These are phyloP conservation scores for Sporisorium sorghi DNA, from an alignment of 1,284 basidiomycete genomes.

Conservation along the genomic window DNA sequence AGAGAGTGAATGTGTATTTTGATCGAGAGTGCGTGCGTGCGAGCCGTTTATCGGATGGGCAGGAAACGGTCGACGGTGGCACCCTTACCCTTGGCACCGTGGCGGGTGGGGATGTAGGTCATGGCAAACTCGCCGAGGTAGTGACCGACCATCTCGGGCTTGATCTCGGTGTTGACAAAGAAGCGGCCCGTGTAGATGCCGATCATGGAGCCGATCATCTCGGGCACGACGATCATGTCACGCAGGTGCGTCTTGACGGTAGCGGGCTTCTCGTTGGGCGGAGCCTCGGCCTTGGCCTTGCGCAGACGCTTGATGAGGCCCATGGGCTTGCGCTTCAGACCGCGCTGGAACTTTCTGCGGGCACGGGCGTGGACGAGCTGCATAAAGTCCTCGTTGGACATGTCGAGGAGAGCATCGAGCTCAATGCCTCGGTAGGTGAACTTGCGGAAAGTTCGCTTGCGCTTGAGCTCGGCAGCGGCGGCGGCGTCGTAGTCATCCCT, in stretches of 20 bases:
- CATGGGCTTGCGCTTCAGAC: constrained; percentile 97
- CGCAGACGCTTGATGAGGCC: constrained; percentile 99
- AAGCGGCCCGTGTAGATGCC: constrained; percentile 88
- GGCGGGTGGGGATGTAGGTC: constrained; percentile 98
- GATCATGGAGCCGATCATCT: constrained; percentile 81
- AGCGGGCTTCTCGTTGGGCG: constrained; percentile 96
- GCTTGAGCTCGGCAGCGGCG: constrained; percentile 71
- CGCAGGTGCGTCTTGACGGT: constrained; percentile 99
- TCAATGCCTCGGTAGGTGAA: constrained; percentile 98
- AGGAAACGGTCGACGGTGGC: constrained; percentile 79
- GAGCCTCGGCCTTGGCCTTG: constrained; percentile 99
- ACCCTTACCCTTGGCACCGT: constrained; percentile 99
- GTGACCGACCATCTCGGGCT: constrained; percentile 99
- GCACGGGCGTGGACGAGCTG: constrained; percentile 98
- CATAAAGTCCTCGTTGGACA: constrained; percentile 82
- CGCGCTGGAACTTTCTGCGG: constrained; percentile 97
- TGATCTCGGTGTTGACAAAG: constrained; percentile 76
- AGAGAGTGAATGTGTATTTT: constrained; percentile 7
- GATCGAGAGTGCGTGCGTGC: background rate
- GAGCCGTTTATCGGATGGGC: constrained; percentile 73
- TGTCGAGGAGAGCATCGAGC: constrained; percentile 87
- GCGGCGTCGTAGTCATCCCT: constrained; percentile 70
- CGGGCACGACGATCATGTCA: constrained; percentile 99
- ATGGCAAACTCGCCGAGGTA: constrained; percentile 86
- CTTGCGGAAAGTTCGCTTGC: constrained; percentile 97